Conservation (phyloP, 2,329 filamentous ascomycete species). For the Ilyonectria destructans region DNA sequence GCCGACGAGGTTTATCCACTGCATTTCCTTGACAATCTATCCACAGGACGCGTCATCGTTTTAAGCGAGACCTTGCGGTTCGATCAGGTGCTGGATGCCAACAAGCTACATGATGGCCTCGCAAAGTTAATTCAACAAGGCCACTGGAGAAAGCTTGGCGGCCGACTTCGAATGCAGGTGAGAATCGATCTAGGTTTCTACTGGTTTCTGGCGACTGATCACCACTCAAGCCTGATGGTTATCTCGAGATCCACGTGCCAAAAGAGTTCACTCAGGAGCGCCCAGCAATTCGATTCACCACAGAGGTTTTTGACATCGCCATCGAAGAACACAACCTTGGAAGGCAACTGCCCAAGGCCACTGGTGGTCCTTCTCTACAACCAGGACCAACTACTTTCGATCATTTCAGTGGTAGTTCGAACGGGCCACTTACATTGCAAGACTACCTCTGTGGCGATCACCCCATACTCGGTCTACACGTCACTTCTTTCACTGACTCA, state of each 20-base stretch:
- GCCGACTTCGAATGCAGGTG: constrained; percentile 59
- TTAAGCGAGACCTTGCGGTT: constrained; percentile 7
- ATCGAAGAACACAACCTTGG: constrained; percentile 60
- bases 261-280: constrained; percentile 46
- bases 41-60: neutral
- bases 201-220: constrained; percentile 31
- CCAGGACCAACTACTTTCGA: constrained; percentile 35
- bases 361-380: constrained; percentile 38
- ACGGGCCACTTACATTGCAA: constrained; percentile 49
- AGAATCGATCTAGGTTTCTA: constrained; percentile 47
- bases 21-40: constrained; percentile 2
- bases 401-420: constrained; percentile 29
- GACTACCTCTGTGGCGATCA: constrained; percentile 61
- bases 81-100: constrained; percentile 3
- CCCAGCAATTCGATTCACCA: constrained; percentile 60
- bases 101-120: constrained; percentile 3
- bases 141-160: constrained; percentile 63
- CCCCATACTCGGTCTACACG: constrained; percentile 64
- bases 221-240: neutral
- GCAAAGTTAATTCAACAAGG: constrained; percentile 37
- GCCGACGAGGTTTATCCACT: constrained; percentile 12
- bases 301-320: constrained; percentile 52
- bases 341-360: constrained; percentile 53
- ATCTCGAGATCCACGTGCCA: constrained; percentile 46
- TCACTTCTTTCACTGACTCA: constrained; percentile 65